A percentile compares a stretch with the other conserved stretches of the same genome.
Conservation (phyloP, 2,329 filamentous ascomycete genomes). For the Ambrosiella cleistominuta region DNA sequence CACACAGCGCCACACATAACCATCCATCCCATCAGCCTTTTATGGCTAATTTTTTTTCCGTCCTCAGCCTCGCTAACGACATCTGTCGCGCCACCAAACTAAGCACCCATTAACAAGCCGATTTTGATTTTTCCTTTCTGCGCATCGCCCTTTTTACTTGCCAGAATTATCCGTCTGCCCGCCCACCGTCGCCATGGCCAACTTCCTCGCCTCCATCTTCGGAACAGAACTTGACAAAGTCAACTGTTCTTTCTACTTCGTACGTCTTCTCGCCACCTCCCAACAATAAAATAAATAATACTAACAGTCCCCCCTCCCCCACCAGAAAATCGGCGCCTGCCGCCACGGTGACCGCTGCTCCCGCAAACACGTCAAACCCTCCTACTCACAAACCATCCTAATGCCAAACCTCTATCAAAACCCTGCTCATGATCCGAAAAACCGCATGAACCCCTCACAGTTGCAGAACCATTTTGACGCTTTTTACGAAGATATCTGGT, state of each 20-base stretch:
- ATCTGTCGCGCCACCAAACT: no score
- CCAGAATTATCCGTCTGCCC: neutral
- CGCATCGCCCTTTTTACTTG: neutral
- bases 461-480: slow-evolving; percentile 99
- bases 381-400: slow-evolving; percentile 92
- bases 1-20: neutral
- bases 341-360: slow-evolving; percentile 96
- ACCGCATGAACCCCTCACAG: slow-evolving; percentile 89
- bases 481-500: slow-evolving; percentile 99
- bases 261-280: slow-evolving; percentile 16
- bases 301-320: slow-evolving; percentile 10
- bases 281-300: neutral
- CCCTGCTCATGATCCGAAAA: slow-evolving; percentile 89
- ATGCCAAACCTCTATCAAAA: slow-evolving; percentile 99
- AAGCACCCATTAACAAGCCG: no score
- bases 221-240: slow-evolving; percentile 99
- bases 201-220: slow-evolving; percentile 98
- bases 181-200: slow-evolving; percentile 48
- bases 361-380: slow-evolving; percentile 97
- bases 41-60: no score
- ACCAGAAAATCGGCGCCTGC: slow-evolving; percentile 96
- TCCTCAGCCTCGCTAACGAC: no score
- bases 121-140: no score
- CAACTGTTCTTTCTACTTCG: slow-evolving; percentile 92
- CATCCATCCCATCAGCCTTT: neutral